Conservation (phyloP, 1,139 yeast genomes). For the Nakaseomyces nivariensis region DNA sequence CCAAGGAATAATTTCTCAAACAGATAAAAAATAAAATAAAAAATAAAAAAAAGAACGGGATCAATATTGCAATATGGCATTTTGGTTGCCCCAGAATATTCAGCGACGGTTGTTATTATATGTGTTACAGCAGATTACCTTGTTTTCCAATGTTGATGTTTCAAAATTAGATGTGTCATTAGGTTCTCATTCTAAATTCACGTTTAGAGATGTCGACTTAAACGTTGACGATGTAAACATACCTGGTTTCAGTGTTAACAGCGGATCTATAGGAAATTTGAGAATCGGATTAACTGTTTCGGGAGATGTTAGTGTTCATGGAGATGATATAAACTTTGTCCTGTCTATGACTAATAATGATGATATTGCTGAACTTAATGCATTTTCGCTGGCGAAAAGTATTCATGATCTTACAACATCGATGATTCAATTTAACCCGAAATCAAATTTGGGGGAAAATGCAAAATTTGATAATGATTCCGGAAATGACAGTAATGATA, state of each 20-base stretch:
- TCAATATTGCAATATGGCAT: conserved; percentile 36
- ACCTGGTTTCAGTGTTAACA: conserved; percentile 58
- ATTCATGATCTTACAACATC: conserved; percentile 57
- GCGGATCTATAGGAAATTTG: conserved; percentile 50
- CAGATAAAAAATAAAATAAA: too few relatives aligned
- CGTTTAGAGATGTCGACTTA: conserved; percentile 53
- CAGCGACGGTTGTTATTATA: conserved; percentile 74
- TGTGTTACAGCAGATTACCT: conserved; percentile 69
- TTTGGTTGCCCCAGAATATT: conserved; percentile 77
- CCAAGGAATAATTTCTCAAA: too few relatives aligned
- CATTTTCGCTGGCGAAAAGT: conserved; percentile 48
- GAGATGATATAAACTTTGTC: conserved; percentile 50
- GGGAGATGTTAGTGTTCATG: conserved; percentile 59
- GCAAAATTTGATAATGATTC: conserved; percentile 15
- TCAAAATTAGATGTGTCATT: conserved; percentile 74
- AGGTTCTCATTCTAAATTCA: conserved; percentile 45
- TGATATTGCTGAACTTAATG: conserved; percentile 2
- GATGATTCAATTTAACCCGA: conserved; percentile 35
- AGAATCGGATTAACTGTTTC: conserved; percentile 43
- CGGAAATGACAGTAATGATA: conserved; percentile 11
- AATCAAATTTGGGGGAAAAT: conserved; percentile 11
- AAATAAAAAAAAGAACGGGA: not conserved
- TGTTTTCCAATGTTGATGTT: conserved; percentile 72
- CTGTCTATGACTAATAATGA: conserved; percentile 20
- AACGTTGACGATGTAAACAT: conserved; percentile 65